Evolutionary conservation across 2,329 filamentous ascomycete genomes (phyloP).

Genomic region (Amesomyces nigricolor): DNA sequence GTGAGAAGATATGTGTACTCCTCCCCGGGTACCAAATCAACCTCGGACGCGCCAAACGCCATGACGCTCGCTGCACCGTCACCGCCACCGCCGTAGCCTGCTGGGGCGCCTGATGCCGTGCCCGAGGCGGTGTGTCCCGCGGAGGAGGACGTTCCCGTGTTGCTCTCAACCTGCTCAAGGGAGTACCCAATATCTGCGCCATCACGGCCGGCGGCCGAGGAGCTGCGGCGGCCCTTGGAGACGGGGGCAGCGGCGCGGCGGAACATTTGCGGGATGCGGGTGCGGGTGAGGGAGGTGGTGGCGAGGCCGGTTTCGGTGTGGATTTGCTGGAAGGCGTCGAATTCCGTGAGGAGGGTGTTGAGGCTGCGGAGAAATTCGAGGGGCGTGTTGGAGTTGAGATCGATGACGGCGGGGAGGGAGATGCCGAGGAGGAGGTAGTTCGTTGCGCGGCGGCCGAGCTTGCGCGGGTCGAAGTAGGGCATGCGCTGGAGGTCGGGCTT

Average conservation of each 20-base stretch:
- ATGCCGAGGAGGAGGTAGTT: slow-evolving; percentile 91
- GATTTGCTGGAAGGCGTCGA: slow-evolving; percentile 86
- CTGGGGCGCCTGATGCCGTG: neutral
- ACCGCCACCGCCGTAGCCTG: slow-evolving; percentile 25
- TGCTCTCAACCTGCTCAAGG: slow-evolving; percentile 31
- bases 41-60: slow-evolving; percentile 54
- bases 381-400: slow-evolving; percentile 74
- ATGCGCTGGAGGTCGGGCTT: slow-evolving; percentile 73
- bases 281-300: slow-evolving; percentile 66
- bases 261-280: slow-evolving; percentile 79
- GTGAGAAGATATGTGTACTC: slow-evolving; percentile 86
- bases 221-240: slow-evolving; percentile 52
- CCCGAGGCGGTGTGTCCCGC: neutral
- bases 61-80: slow-evolving; percentile 41
- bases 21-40: slow-evolving; percentile 70
- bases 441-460: slow-evolving; percentile 81
- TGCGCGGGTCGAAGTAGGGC: slow-evolving; percentile 78
- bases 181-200: slow-evolving; percentile 21
- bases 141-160: slow-evolving; percentile 28
- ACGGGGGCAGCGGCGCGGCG: slow-evolving; percentile 53
- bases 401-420: slow-evolving; percentile 82
- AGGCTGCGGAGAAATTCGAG: slow-evolving; percentile 83
- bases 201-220: slow-evolving; percentile 31
- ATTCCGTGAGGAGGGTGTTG: slow-evolving; percentile 80
- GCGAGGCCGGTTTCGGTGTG: slow-evolving; percentile 71